Evolutionary conservation across 371 early-diverging fungal genomes (phyloP).

Genomic region (Mortierella sp.): DNA sequence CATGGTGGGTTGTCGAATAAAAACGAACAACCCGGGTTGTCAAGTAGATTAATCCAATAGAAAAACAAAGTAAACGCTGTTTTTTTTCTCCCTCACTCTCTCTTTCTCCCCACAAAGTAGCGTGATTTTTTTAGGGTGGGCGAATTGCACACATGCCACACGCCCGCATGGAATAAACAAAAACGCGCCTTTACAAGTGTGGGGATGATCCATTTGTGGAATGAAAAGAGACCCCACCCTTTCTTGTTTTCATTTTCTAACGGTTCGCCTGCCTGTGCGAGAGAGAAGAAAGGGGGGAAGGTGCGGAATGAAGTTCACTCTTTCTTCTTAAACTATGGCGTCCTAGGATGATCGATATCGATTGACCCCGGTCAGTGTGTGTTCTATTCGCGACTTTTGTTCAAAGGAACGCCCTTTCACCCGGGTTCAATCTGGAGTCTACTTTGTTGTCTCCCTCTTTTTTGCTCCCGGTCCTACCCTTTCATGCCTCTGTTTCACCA

Average conservation of each 20-base stretch:
- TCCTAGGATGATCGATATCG: neutral
- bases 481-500: neutral
- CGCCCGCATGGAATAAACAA: neutral
- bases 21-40: too few relatives aligned
- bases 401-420: neutral
- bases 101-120: slow-evolving; percentile 7
- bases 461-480: neutral
- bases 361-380: neutral
- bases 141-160: neutral
- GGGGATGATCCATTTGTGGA: neutral
- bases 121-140: neutral
- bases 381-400: neutral
- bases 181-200: neutral
- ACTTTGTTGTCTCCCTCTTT: neutral
- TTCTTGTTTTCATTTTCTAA: too few relatives aligned
- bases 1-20: too few relatives aligned
- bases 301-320: too few relatives aligned
- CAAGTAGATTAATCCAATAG: too few relatives aligned
- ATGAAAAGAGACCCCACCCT: neutral
- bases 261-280: too few relatives aligned
- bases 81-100: neutral
- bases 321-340: neutral
- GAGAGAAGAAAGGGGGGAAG: too few relatives aligned
- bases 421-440: neutral
- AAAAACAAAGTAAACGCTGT: too few relatives aligned